phyloP scores from a whole-genome alignment of 306 rosid genomes.

The Gynostemma pentaphyllum region DNA sequence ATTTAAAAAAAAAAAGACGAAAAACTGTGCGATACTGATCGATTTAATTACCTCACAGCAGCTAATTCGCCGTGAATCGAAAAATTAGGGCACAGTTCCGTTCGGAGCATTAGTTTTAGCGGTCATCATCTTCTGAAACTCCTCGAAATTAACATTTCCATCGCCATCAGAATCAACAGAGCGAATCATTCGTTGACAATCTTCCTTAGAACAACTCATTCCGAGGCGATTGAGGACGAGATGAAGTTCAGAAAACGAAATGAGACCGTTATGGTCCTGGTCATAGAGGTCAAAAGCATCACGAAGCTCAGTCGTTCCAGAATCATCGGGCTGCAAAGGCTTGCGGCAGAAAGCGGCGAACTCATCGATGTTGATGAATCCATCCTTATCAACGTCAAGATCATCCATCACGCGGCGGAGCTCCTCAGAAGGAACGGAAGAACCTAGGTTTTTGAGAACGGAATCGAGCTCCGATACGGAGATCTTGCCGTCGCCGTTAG shows the following conservation, averaged over 20 bases:
- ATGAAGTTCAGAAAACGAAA: conserved; percentile 56
- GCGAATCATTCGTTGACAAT: conserved; percentile 57
- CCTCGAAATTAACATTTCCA: conserved; percentile 68
- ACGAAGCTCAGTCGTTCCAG: conserved; percentile 42
- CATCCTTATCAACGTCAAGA: conserved; percentile 68
- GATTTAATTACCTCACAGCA: conserved; percentile 4
- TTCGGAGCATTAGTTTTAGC: background rate
- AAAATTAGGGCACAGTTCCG: conserved; percentile 11
- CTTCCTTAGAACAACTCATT: conserved; percentile 46
- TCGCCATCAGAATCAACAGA: conserved; percentile 84
- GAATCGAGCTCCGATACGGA: conserved; percentile 53
- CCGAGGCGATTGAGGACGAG: conserved; percentile 61
- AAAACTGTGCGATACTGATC: background rate
- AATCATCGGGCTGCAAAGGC: conserved; percentile 29
- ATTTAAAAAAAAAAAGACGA: background rate
- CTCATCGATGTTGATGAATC: conserved; percentile 57
- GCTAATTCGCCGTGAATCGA: background rate
- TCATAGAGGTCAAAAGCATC: conserved; percentile 87
- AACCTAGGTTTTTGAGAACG: conserved; percentile 52
- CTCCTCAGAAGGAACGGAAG: conserved; percentile 25
- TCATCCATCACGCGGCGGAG: conserved; percentile 62
- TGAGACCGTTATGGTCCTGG: conserved; percentile 68
- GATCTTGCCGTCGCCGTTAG: conserved; percentile 89
- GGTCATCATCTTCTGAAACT: conserved; percentile 78
- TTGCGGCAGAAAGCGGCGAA: conserved; percentile 60